Base-by-base conservation (phyloP, 371 early-diverging fungal species). In the Zychaea mexicana region DNA sequence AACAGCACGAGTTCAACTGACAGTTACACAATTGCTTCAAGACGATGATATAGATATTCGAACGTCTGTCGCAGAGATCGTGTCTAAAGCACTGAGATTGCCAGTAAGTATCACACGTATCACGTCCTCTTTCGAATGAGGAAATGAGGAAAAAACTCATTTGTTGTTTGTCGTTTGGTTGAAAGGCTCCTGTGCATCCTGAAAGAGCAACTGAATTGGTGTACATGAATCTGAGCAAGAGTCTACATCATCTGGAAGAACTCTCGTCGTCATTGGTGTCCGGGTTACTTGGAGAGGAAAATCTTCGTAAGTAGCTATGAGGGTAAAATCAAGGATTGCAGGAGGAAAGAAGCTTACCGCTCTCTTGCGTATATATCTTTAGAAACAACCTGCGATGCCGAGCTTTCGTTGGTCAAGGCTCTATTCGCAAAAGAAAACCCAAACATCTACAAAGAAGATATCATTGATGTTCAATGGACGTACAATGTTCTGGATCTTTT, bases 31-130 rank as follows among this genome's bases (percentile, higher is more conserved):
- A 56, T 71, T 57, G 19, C 64, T 57, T 66, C 77, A 56, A 70
- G 93, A 92, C 73, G 93, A 92, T 56, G 93, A 92, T 64, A 79
- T 80, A 8, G 92, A 90, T 54, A 81, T 91, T 4, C 86, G 93
- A 12, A 76, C 88, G 8, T 81, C 74, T 33, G 79, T 79, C 12
- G 86, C 90, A 17, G 61, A 21, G 30, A 77, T 85, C 53, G 86
- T 89, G 12, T 87, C 89, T 0, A 68, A 73, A 28, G 83, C 84
- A 0, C 70, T 87, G 6, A 68, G 67, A 8, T 74, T 83, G 7
- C 39, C 60, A 56, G 78, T 71, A 58, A 53, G 27, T 60, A n/a
- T n/a, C n/a, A n/a, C n/a, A n/a, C 9, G 10, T 27, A 30, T 2
- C 4, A 7, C 2, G 5, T 30, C 53, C 26, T 17, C 15, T 52